Evolutionary conservation across 768 basidiomycete species (phyloP).

Genomic region (Phanerodontia chrysosporium): DNA sequence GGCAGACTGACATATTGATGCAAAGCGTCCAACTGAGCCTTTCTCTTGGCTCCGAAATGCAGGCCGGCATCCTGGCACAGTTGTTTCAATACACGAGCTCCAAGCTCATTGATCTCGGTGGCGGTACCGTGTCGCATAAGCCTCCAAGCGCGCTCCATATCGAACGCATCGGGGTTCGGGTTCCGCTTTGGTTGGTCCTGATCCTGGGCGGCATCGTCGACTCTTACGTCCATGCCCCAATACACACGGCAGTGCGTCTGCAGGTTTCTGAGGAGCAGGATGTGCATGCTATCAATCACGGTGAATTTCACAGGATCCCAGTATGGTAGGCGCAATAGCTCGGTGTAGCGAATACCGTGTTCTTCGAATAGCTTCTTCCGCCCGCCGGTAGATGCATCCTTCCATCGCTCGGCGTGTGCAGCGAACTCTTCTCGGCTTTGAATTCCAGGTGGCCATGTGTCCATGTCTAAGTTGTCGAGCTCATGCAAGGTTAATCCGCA

Average conservation of each 20-base stretch:
- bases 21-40: not conserved
- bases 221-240: constrained; percentile 20
- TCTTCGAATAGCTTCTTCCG: constrained; percentile 12
- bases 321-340: constrained; percentile 34
- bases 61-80: not conserved
- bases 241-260: constrained; percentile 29
- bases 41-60: not conserved
- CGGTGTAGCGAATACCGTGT: constrained; percentile 24
- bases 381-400: constrained; percentile 10
- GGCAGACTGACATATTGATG: not conserved
- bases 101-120: not conserved
- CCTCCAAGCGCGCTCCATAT: not conserved
- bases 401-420: constrained; percentile 17
- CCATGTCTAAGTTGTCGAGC: constrained; percentile 25
- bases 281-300: constrained; percentile 40
- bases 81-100: not conserved
- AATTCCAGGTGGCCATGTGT: constrained; percentile 21
- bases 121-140: not conserved
- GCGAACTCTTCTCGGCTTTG: constrained; percentile 15
- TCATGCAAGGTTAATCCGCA: constrained; percentile 22
- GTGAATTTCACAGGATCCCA: constrained; percentile 31
- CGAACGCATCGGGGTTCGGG: no score
- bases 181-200: not conserved
- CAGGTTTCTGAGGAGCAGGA: constrained; percentile 31
- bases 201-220: not conserved